These are phyloP conservation scores for Plasmodium yoelii DNA, from an alignment of 169 alveolate species.

Conservation along the genomic window DNA sequence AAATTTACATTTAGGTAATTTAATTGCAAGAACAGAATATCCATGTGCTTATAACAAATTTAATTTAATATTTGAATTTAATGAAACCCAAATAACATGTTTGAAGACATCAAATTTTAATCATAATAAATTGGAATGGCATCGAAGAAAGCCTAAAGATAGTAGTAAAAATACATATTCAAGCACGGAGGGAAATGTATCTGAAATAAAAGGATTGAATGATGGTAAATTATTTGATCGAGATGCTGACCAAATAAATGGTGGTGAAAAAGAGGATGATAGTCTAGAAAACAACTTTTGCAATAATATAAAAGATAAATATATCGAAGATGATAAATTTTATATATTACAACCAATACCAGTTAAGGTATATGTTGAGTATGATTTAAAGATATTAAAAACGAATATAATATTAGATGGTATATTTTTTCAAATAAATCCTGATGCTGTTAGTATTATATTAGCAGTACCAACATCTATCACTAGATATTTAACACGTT, in stretches of 20 bases:
- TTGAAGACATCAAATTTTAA: conserved; percentile 15
- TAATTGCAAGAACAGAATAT: conserved; percentile 83
- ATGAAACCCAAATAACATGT: conserved; percentile 87
- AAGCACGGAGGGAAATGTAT: neutral
- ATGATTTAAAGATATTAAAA: conserved; percentile 56
- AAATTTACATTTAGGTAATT: conserved; percentile 87
- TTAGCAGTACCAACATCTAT: conserved; percentile 85
- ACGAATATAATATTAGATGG: conserved; percentile 83
- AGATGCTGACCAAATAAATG: neutral
- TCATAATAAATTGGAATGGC: neutral
- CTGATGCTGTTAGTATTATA: conserved; percentile 86
- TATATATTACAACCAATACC: conserved; percentile 76
- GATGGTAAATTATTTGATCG: neutral
- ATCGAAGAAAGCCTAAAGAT: neutral
- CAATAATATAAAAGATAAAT: conserved; percentile 60
- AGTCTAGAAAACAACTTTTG: conserved; percentile 25
- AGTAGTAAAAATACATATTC: neutral
- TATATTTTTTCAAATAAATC: conserved; percentile 86
- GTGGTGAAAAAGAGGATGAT: neutral
- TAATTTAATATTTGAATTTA: conserved; percentile 85
- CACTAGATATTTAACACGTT: conserved; percentile 76
- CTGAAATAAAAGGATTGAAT: neutral
- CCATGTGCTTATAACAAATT: conserved; percentile 83
- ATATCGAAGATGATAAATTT: conserved; percentile 23
- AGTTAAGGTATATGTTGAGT: conserved; percentile 70